phyloP scores from a whole-genome alignment of 2,329 filamentous ascomycete species.

The Paecilomyces niveus region DNA sequence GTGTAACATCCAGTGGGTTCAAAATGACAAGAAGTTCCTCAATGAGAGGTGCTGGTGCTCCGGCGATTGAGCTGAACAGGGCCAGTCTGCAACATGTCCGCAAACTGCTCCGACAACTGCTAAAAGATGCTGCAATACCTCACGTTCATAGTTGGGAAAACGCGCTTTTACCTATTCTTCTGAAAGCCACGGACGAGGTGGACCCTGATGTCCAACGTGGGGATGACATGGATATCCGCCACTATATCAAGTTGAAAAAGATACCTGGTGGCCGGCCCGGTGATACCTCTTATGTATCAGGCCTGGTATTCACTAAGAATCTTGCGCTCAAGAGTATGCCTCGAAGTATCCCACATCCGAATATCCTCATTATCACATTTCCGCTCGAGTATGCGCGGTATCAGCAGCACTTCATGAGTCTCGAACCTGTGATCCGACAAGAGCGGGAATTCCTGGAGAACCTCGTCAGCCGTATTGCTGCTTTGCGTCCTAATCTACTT shows the following conservation, averaged over 20 bases:
- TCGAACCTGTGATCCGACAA: constrained; percentile 93
- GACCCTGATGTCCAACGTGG: constrained; percentile 83
- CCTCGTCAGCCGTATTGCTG: constrained; percentile 83
- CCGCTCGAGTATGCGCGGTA: constrained; percentile 93
- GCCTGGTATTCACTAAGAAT: constrained; percentile 96
- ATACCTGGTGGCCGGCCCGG: constrained; percentile 83
- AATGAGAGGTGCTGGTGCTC: constrained; percentile 65
- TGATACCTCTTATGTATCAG: constrained; percentile 94
- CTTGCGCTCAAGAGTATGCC: constrained; percentile 95
- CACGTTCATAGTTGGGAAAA: constrained; percentile 78
- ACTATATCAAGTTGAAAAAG: constrained; percentile 96
- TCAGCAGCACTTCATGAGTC: constrained; percentile 92
- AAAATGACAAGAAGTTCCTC: constrained; percentile 71
- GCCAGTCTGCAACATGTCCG: constrained; percentile 85
- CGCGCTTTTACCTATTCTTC: constrained; percentile 79
- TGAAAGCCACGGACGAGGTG: constrained; percentile 89
- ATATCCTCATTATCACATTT: constrained; percentile 89
- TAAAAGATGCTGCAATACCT: constrained; percentile 68
- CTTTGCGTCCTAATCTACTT: constrained; percentile 74
- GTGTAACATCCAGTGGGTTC: constrained; percentile 31
- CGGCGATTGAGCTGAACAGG: constrained; percentile 75
- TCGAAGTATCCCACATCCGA: constrained; percentile 71
- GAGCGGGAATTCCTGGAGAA: constrained; percentile 90
- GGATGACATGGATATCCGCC: constrained; percentile 93
- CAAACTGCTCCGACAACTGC: constrained; percentile 72